Conservation (phyloP, 768 basidiomycete genomes). For the Termitomyces titanicus region DNA sequence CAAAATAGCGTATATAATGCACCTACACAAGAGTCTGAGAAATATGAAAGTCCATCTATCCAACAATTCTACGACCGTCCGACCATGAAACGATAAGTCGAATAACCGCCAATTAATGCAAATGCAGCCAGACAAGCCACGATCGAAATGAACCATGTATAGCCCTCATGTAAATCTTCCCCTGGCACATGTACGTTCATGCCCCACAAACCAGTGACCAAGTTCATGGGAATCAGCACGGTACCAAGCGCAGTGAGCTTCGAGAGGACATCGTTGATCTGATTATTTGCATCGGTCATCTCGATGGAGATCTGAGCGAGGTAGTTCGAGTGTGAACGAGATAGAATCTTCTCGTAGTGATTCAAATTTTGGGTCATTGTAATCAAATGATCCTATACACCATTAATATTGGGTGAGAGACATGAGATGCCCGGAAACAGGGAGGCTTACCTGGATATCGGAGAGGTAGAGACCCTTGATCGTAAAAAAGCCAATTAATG, state of each 20-base stretch:
- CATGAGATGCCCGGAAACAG: background rate
- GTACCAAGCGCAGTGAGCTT: constrained; percentile 98
- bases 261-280: constrained; percentile 98
- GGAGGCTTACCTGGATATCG: constrained; percentile 71
- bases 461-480: constrained; percentile 87
- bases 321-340: constrained; percentile 98
- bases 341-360: constrained; percentile 99
- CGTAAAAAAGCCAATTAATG: background rate
- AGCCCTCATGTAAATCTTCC: constrained; percentile 50
- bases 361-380: constrained; percentile 99
- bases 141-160: constrained; percentile 86
- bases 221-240: constrained; percentile 94
- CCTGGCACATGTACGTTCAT: constrained; percentile 99
- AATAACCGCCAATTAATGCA: constrained; percentile 77
- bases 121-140: constrained; percentile 78
- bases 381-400: constrained; percentile 88
- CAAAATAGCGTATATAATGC: background rate
- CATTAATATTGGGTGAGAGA: background rate
- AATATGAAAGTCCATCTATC: background rate
- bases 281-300: constrained; percentile 99
- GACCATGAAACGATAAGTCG: constrained; percentile 76
- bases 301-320: constrained; percentile 99
- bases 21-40: background rate
- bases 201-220: constrained; percentile 96
- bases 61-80: constrained; percentile 20